Conservation (phyloP, 192 early-diverging fungal species). For the Podila clonocystis region DNA sequence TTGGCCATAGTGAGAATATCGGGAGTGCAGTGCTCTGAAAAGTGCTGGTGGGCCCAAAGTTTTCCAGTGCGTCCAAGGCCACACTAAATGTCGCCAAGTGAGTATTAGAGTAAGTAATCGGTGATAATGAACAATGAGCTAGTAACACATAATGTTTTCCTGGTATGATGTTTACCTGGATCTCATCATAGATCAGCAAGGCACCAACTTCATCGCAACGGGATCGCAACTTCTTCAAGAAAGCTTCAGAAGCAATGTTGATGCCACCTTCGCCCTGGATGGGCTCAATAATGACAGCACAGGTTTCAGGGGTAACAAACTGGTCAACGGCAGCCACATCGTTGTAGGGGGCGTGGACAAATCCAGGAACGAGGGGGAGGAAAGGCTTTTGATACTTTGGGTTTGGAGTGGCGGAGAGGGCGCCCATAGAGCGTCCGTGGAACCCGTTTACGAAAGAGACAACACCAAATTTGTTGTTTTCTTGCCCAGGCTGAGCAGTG, state of each 20-base stretch:
- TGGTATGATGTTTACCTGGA: conserved; percentile 70
- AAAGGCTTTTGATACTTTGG: conserved; percentile 97
- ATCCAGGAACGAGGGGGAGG: conserved; percentile 89
- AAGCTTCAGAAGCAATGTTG: conserved; percentile 74
- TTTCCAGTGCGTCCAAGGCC: conserved; percentile 91
- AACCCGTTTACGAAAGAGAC: conserved; percentile 93
- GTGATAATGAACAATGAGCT: not conserved
- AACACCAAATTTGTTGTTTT: conserved; percentile 73
- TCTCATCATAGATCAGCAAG: conserved; percentile 96
- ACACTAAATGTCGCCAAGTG: conserved; percentile 65
- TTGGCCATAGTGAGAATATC: conserved; percentile 97
- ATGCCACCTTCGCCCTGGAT: conserved; percentile 98
- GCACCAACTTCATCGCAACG: conserved; percentile 88
- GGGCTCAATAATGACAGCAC: conserved; percentile 95
- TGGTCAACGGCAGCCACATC: conserved; percentile 68
- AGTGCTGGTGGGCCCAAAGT: conserved; percentile 86
- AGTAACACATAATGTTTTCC: not conserved
- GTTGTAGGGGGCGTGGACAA: conserved; percentile 77
- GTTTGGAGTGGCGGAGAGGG: conserved; percentile 93
- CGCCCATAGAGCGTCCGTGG: conserved; percentile 97
- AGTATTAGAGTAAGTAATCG: not conserved
- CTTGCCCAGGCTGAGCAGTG: conserved; percentile 56
- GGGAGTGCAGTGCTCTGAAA: conserved; percentile 72
- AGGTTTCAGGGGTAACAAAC: conserved; percentile 80
- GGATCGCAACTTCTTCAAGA: conserved; percentile 79